phyloP scores from a whole-genome alignment of 2,329 filamentous ascomycete species.

The Trematosphaeria pertusa region DNA sequence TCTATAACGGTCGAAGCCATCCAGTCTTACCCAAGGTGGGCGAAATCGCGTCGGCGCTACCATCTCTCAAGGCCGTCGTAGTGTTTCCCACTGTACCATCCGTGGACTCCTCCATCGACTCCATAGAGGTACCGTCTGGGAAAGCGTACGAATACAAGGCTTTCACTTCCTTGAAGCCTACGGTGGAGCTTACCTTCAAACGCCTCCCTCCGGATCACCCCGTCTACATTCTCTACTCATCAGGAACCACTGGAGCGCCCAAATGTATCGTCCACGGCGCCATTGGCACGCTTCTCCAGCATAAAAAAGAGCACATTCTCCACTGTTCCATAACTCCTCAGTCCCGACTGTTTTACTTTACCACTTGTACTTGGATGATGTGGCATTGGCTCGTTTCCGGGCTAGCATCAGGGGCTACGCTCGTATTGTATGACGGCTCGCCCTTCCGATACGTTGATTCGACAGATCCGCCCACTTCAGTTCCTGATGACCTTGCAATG shows the following conservation, averaged over 20 bases:
- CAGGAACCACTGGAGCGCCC: slow-evolving; percentile 83
- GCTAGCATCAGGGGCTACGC: slow-evolving; percentile 79
- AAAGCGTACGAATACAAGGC: slow-evolving; percentile 46
- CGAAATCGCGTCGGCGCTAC: slow-evolving; percentile 75
- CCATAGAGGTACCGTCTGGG: slow-evolving; percentile 47
- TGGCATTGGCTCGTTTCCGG: slow-evolving; percentile 96
- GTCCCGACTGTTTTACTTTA: slow-evolving; percentile 89
- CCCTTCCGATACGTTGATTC: slow-evolving; percentile 69
- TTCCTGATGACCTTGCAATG: slow-evolving; percentile 79
- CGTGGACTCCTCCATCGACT: slow-evolving; percentile 49
- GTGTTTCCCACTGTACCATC: slow-evolving; percentile 71
- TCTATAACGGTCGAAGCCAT: slow-evolving; percentile 92
- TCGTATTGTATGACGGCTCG: slow-evolving; percentile 91
- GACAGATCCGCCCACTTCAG: slow-evolving; percentile 55
- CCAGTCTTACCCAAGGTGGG: slow-evolving; percentile 78
- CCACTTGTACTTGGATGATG: slow-evolving; percentile 99
- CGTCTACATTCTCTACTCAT: slow-evolving; percentile 92
- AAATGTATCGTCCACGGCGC: slow-evolving; percentile 96
- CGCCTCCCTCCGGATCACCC: slow-evolving; percentile 86
- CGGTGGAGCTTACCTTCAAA: slow-evolving; percentile 62
- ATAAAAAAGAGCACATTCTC: slow-evolving; percentile 94
- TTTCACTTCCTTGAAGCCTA: slow-evolving; percentile 50
- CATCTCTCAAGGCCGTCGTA: slow-evolving; percentile 72
- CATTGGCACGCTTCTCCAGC: slow-evolving; percentile 88
- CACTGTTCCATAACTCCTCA: slow-evolving; percentile 79